Evolutionary conservation across 208 protist species (phyloP).

Genomic region (Angomonas deanei): DNA sequence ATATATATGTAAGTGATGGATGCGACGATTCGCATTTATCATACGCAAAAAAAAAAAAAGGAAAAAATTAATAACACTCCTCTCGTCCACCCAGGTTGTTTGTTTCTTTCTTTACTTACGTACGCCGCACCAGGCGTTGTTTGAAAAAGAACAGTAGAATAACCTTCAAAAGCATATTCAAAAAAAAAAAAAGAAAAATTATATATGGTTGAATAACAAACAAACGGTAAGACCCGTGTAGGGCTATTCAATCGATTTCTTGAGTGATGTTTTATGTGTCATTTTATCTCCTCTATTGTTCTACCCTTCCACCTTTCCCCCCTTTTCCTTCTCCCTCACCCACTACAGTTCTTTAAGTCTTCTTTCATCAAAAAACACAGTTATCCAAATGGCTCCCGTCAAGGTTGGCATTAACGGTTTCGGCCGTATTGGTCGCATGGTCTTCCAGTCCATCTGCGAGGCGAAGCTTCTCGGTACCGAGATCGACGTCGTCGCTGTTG

Average conservation of each 20-base stretch:
- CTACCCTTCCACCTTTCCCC: background rate
- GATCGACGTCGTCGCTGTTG: constrained; percentile 93
- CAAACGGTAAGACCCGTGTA: background rate
- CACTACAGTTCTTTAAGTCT: background rate
- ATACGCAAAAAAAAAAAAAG: too few species aligned
- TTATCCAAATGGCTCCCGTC: constrained; percentile 40
- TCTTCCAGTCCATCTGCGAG: constrained; percentile 88
- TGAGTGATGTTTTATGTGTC: background rate
- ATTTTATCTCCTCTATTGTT: background rate
- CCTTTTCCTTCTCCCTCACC: constrained; percentile 4
- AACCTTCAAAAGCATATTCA: constrained; percentile 8
- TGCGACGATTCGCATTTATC: too few species aligned
- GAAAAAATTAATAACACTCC: background rate
- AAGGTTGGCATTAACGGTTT: constrained; percentile 98
- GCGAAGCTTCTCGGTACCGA: constrained; percentile 62
- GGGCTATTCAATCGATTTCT: too few species aligned
- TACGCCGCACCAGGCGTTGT: too few species aligned
- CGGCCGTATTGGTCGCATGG: constrained; percentile 97
- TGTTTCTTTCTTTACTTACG: too few species aligned
- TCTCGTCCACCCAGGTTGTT: too few species aligned
- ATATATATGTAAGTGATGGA: too few species aligned
- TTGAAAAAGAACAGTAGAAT: too few species aligned
- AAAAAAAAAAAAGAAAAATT: constrained; percentile 17
- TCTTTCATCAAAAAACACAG: constrained; percentile 2
- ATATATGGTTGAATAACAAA: constrained; percentile 5